These are phyloP conservation scores for Aspergillus chevalieri DNA, from an alignment of 2,329 filamentous ascomycete species.

Conservation along the genomic window DNA sequence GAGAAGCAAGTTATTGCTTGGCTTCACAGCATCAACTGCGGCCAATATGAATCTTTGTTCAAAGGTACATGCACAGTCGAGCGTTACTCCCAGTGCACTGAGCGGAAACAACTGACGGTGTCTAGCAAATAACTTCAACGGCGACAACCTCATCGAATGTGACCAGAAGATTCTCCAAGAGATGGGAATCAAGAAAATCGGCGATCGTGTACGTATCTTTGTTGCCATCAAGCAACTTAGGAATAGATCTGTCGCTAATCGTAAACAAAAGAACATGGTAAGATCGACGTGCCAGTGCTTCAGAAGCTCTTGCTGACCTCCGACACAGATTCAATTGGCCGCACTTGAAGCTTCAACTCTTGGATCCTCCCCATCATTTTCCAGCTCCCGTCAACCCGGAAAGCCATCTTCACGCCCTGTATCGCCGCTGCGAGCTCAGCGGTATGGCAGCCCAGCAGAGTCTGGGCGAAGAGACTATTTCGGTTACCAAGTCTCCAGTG, in stretches of 20 bases:
- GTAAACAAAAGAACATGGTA: conserved; percentile 81
- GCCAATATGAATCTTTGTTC: conserved; percentile 88
- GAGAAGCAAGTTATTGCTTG: conserved; percentile 90
- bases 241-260: conserved; percentile 68
- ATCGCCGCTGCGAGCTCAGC: conserved; percentile 60
- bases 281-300: conserved; percentile 6
- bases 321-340: conserved; percentile 69
- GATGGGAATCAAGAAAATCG: conserved; percentile 97
- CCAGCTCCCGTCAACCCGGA: conserved; percentile 50
- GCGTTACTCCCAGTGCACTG: background rate
- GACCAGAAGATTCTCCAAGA: conserved; percentile 95
- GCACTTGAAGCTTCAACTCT: conserved; percentile 63
- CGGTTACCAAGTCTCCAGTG: conserved; percentile 49
- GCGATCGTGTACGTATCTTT: conserved; percentile 87
- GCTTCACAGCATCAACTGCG: conserved; percentile 82
- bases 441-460: conserved; percentile 58
- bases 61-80: conserved; percentile 44
- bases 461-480: conserved; percentile 51
- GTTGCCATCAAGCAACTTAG: conserved; percentile 77
- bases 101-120: conserved; percentile 13
- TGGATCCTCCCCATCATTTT: conserved; percentile 53
- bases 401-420: conserved; percentile 61
- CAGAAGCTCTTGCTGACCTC: conserved; percentile 10
- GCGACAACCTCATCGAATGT: conserved; percentile 92
- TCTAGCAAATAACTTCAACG: conserved; percentile 85